A percentile compares a stretch with the other conserved stretches of the same genome.
Conservation (phyloP, 208 protist genomes). For the Crithidia bombi region DNA sequence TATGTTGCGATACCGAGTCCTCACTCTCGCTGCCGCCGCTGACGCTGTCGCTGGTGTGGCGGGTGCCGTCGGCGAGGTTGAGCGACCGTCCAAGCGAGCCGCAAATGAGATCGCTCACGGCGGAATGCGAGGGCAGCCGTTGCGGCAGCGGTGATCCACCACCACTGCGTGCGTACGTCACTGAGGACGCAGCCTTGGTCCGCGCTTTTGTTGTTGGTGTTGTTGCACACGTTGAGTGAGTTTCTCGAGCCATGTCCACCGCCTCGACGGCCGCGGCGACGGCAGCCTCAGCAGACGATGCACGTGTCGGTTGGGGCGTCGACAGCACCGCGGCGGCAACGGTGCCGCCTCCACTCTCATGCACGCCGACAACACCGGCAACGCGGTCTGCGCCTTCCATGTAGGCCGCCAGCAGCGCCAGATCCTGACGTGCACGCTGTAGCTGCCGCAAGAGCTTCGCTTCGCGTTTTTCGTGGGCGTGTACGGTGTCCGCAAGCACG, state of each 20-base stretch:
- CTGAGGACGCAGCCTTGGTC: too few species aligned
- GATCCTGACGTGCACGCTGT: constrained; percentile 5
- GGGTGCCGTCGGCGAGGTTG: constrained; percentile 7
- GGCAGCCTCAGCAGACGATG: background rate
- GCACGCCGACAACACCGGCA: background rate
- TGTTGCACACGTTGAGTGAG: too few species aligned
- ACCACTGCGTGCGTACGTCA: background rate
- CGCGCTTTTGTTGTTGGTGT: too few species aligned
- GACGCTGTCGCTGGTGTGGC: background rate
- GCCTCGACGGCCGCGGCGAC: background rate
- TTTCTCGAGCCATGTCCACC: background rate
- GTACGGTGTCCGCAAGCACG: constrained; percentile 3
- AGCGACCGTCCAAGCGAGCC: constrained; percentile 22
- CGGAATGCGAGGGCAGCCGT: constrained; percentile 1
- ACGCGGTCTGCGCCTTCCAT: constrained; percentile 5
- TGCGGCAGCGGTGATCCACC: background rate
- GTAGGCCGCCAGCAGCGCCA: constrained; percentile 19
- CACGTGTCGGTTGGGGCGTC: background rate
- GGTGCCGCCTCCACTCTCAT: background rate
- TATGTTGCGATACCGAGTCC: background rate
- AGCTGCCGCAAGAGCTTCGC: constrained; percentile 8
- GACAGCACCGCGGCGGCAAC: background rate
- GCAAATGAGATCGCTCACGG: constrained; percentile 23
- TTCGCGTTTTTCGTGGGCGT: constrained; percentile 14
- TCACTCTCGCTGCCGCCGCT: background rate